Evolutionary conservation across 441 rosid genomes (phyloP).

Genomic region (Mallotus repandus): DNA sequence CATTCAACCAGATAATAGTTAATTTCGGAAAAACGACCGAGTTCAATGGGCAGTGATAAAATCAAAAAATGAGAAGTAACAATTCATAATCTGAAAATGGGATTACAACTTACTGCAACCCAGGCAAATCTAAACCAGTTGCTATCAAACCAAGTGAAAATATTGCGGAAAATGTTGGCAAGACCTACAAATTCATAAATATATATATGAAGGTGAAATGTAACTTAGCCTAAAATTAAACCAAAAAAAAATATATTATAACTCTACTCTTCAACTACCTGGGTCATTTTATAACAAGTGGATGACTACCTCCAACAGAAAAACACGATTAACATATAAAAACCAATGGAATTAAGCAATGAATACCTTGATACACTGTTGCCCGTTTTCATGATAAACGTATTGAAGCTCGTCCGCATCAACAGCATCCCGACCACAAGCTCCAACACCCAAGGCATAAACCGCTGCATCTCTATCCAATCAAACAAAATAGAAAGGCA

Average conservation of each 20-base stretch:
- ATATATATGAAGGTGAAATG: neutral
- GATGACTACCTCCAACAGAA: too few relatives aligned
- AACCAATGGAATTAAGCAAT: neutral
- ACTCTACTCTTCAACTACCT: too few relatives aligned
- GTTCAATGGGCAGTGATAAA: neutral
- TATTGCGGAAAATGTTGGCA: constrained; percentile 85
- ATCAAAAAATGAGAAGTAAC: neutral
- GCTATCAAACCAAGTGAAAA: constrained; percentile 37
- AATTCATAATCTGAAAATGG: neutral
- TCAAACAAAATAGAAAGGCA: neutral
- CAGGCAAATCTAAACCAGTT: constrained; percentile 44
- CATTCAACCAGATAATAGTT: neutral
- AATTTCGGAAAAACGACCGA: neutral
- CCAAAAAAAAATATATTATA: too few relatives aligned
- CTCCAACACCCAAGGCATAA: constrained; percentile 87
- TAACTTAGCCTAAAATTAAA: too few relatives aligned
- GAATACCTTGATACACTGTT: constrained; percentile 61
- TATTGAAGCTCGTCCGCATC: constrained; percentile 77
- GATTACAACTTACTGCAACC: constrained; percentile 54
- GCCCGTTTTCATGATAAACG: constrained; percentile 75
- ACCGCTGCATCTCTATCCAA: constrained; percentile 66
- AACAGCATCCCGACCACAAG: constrained; percentile 73
- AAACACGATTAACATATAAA: neutral
- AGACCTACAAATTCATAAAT: constrained; percentile 45
- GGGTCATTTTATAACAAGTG: too few relatives aligned